Evolutionary conservation across 306 rosid species (phyloP).

Genomic region (Nissolia schottii): DNA sequence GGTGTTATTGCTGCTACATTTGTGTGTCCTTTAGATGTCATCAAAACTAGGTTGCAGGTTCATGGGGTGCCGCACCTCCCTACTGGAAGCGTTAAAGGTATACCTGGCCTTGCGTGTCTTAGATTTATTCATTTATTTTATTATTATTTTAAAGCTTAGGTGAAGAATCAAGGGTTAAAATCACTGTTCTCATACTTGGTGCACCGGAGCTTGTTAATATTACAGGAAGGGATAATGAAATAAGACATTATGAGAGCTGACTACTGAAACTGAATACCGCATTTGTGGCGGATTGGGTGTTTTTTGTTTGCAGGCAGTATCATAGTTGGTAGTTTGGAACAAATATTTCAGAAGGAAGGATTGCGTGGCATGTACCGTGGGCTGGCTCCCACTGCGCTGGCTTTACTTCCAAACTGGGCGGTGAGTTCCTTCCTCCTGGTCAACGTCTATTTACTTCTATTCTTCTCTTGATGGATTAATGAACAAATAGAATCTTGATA

Average conservation of each 20-base stretch:
- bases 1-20: constrained; percentile 82
- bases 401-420: constrained; percentile 92
- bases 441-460: not conserved
- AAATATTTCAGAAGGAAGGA: constrained; percentile 78
- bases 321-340: constrained; percentile 69
- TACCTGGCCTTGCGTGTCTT: not conserved
- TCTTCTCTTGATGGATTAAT: not conserved
- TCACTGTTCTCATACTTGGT: not conserved
- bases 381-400: constrained; percentile 76
- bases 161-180: not conserved
- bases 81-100: constrained; percentile 46
- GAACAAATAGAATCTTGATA: not conserved
- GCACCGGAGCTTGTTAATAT: not conserved
- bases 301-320: constrained; percentile 53
- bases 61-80: constrained; percentile 56
- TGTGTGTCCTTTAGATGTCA: constrained; percentile 85
- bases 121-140: not conserved
- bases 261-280: not conserved
- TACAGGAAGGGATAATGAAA: constrained; percentile 4
- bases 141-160: not conserved
- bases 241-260: not conserved
- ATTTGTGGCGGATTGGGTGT: not conserved
- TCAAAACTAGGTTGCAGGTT: constrained; percentile 86
- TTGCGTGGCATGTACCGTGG: constrained; percentile 93
- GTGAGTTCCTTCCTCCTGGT: constrained; percentile 44